Conservation (phyloP, 2,329 filamentous ascomycete genomes). For the Talaromyces sp. region DNA sequence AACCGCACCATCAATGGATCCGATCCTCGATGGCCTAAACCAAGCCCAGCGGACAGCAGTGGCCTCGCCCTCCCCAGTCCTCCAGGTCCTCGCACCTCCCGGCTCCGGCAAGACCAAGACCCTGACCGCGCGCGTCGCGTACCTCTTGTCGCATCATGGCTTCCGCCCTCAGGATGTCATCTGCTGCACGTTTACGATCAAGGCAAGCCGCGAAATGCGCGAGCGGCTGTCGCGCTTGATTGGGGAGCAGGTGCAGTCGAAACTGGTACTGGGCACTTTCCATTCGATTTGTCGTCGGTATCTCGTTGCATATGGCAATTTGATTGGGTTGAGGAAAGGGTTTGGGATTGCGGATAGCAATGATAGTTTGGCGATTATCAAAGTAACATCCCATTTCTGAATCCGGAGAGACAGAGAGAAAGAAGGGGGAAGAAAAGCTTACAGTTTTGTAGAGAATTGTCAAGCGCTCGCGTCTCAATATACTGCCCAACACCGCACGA, state of each 20-base stretch:
- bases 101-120: constrained; percentile 91
- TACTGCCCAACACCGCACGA: constrained; percentile 68
- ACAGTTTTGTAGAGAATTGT: constrained; percentile 57
- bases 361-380: constrained; percentile 75
- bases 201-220: constrained; percentile 91
- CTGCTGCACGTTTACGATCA: constrained; percentile 95
- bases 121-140: constrained; percentile 84
- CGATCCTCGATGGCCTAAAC: constrained; percentile 60
- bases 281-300: constrained; percentile 89
- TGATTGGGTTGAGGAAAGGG: constrained; percentile 74
- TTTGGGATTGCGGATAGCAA: constrained; percentile 87
- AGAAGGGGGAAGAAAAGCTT: not conserved
- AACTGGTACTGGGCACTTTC: constrained; percentile 85
- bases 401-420: not conserved
- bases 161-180: constrained; percentile 82
- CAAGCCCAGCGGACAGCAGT: constrained; percentile 61
- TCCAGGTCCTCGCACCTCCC: constrained; percentile 61
- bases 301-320: constrained; percentile 73
- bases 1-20: constrained; percentile 41
- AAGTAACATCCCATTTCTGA: constrained; percentile 30
- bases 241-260: constrained; percentile 69
- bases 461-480: constrained; percentile 63
- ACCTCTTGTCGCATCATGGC: constrained; percentile 69
- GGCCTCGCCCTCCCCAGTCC: constrained; percentile 54
- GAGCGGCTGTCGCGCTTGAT: constrained; percentile 76